These are phyloP conservation scores for Rutstroemia sp. DNA, from an alignment of 2,329 filamentous ascomycete species.

Conservation along the genomic window DNA sequence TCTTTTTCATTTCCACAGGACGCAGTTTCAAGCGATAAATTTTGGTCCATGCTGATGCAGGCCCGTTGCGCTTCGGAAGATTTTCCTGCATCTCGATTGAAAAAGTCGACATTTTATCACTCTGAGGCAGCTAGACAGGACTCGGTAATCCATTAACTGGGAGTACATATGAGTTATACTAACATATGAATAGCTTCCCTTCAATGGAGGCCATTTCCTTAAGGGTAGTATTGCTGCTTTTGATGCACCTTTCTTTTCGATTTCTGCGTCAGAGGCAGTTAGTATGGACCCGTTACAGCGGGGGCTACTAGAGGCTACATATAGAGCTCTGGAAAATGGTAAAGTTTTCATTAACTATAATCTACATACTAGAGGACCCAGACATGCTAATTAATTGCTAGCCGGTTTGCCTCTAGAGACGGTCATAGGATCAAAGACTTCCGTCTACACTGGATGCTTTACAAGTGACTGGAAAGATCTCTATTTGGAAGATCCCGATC, in stretches of 20 bases:
- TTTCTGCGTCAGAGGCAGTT: conserved; percentile 14
- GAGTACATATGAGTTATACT: not conserved
- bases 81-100: conserved; percentile 35
- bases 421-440: conserved; percentile 17
- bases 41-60: too few relatives aligned
- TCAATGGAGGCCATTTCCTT: not conserved
- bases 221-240: conserved; percentile 10
- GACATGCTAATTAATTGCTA: not conserved
- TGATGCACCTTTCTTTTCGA: conserved; percentile 16
- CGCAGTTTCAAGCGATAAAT: conserved; percentile 30
- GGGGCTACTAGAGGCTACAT: conserved; percentile 27
- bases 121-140: conserved; percentile 27
- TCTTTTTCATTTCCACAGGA: conserved; percentile 44
- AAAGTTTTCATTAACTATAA: not conserved
- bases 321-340: conserved; percentile 16
- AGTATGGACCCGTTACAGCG: conserved; percentile 42
- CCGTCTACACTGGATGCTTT: conserved; percentile 30
- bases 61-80: too few relatives aligned
- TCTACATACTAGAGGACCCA: not conserved
- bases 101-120: conserved; percentile 37
- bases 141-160: not conserved
- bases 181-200: not conserved
- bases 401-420: conserved; percentile 11
- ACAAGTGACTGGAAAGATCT: not conserved
- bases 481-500: conserved; percentile 17